Evolutionary conservation across 2,329 filamentous ascomycete genomes (phyloP), one percentile per base, ranked within the genome.

Genomic region (Ophiostoma sp.): DNA sequence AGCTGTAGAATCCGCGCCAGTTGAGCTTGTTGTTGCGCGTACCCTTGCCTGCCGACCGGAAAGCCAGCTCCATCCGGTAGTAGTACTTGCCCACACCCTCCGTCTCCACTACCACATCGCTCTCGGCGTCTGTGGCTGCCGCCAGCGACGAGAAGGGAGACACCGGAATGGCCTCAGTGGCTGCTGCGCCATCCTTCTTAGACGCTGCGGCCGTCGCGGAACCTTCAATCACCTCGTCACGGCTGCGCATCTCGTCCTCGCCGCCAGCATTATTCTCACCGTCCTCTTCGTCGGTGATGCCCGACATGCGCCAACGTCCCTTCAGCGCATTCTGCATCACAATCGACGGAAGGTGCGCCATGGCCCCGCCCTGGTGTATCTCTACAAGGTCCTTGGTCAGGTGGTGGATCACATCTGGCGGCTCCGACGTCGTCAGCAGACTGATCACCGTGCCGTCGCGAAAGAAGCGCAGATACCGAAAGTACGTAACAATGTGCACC

Each of bases 401-500:
- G 78, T 95, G 88, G 72, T 94, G 93, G 0, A 99, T 93, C 15
- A 98, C 93, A 22, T 97, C 93, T n/a, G 87, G 83, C 0, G 96
- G 96, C 79, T 97, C 93, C 5, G 88, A 83, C 0, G 93, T 97
- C 0, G 92, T 93, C 48, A 97, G 87, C 1, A 99, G 87, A 71
- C 91, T 93, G 74, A 98, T 90, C 76, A 88, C 90, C 0, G 92
- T 92, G 36, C 96, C 96, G 81, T 98, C 93, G 31, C 94, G 92
- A 84, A 96, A 96, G 84, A 99, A 96, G 71, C 96, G 93, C 3
- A 99, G 88, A 82, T 98, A 99, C 73, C 96, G 93, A 84, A 97
- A 99, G 83, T 98, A 99, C 0, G 96, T 99, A 68, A 99, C 94
- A 74, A 98, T 97, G 80, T 97, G 94, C 48, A 98, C 92, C 9